phyloP scores from a whole-genome alignment of 768 basidiomycete genomes.

The Termitomyces sp. region DNA sequence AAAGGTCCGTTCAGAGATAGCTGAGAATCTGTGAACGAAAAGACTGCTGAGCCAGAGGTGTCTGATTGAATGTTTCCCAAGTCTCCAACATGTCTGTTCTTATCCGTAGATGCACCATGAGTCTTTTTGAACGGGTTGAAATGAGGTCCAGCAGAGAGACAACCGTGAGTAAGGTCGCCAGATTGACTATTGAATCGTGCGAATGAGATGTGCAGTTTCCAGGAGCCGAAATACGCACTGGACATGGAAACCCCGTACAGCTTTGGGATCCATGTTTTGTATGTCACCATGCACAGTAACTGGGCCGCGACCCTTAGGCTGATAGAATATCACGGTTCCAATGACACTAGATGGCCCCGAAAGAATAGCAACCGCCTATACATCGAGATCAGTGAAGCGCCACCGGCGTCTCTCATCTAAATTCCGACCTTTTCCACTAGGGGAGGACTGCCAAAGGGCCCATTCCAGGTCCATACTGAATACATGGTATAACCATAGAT shows the following conservation, averaged over 20 bases:
- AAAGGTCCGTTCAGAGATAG: slow-evolving; percentile 64
- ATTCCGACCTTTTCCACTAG: slow-evolving; percentile 17
- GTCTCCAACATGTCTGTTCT: slow-evolving; percentile 65
- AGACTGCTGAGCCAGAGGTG: slow-evolving; percentile 45
- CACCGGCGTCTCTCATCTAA: background rate
- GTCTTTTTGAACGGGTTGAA: slow-evolving; percentile 66
- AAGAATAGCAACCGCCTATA: slow-evolving; percentile 45
- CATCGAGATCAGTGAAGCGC: background rate
- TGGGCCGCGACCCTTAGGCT: slow-evolving; percentile 39
- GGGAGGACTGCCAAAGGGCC: background rate
- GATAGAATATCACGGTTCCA: slow-evolving; percentile 65
- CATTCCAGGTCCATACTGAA: slow-evolving; percentile 6
- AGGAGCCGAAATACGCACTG: slow-evolving; percentile 46
- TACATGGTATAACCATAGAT: slow-evolving; percentile 6
- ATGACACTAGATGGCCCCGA: slow-evolving; percentile 53
- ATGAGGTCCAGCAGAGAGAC: slow-evolving; percentile 65
- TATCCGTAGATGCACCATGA: slow-evolving; percentile 60
- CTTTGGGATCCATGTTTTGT: slow-evolving; percentile 49
- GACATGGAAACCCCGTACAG: slow-evolving; percentile 72
- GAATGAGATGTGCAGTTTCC: background rate
- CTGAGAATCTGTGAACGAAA: slow-evolving; percentile 52
- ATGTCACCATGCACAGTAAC: slow-evolving; percentile 63
- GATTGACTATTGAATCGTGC: slow-evolving; percentile 22
- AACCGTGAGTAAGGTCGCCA: slow-evolving; percentile 66
- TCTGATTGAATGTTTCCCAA: slow-evolving; percentile 71